These are phyloP conservation scores for Camelina sativa DNA, from an alignment of 345 rosid species.

Conservation along the genomic window DNA sequence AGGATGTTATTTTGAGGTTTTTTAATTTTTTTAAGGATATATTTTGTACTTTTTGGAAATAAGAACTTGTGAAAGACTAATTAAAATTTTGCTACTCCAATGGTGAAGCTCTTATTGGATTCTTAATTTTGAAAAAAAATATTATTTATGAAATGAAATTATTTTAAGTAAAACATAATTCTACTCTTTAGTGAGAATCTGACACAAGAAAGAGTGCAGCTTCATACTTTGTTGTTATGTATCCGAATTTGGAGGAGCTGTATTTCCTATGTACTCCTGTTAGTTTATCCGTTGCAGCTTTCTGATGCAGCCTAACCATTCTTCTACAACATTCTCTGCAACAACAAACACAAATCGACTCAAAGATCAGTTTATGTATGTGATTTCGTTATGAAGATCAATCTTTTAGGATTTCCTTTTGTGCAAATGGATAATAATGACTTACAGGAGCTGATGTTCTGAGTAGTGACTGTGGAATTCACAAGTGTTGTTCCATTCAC, in stretches of 20 bases:
- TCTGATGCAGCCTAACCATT: conserved; percentile 72
- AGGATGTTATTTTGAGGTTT: no score
- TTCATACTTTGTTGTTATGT: conserved; percentile 68
- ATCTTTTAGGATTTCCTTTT: no score
- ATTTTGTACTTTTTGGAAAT: no score
- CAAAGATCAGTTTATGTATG: background rate
- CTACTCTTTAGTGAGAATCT: no score
- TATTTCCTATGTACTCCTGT: conserved; percentile 90
- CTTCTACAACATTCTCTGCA: conserved; percentile 78
- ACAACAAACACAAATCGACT: conserved; percentile 32
- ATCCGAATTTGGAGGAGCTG: conserved; percentile 69
- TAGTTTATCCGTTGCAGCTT: conserved; percentile 74
- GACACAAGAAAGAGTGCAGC: conserved; percentile 57
- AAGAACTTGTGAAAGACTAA: no score
- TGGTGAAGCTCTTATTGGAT: no score
- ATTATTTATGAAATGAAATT: no score
- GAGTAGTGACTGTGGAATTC: conserved; percentile 75
- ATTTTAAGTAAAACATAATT: no score
- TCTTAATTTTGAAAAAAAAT: no score
- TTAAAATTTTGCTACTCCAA: no score
- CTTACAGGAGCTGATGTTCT: conserved; percentile 77
- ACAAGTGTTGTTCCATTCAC: conserved; percentile 78
- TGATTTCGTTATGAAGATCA: no score
- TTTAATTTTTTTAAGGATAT: no score
- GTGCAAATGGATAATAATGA: background rate